Evolutionary conservation across 441 rosid species (phyloP).

Genomic region (Pelargonium myrrhifolium): DNA sequence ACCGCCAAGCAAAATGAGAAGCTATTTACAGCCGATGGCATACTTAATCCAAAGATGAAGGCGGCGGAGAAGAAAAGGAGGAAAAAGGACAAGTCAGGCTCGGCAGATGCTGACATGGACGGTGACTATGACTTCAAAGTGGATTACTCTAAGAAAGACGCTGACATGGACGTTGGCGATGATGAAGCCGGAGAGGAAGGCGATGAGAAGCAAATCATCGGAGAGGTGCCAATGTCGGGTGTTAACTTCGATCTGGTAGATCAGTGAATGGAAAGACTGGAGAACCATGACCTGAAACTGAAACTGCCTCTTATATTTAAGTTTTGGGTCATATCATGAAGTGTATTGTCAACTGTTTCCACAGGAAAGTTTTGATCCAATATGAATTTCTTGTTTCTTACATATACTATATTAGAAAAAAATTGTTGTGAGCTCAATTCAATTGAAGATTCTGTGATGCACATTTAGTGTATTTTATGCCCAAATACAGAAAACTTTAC

Average conservation of each 20-base stretch:
- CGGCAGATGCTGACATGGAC: constrained; percentile 40
- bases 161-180: constrained; percentile 41
- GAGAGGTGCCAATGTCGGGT: constrained; percentile 49
- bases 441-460: no score
- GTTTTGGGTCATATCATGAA: no score
- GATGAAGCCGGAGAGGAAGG: constrained; percentile 19
- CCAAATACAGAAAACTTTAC: no score
- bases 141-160: constrained; percentile 46
- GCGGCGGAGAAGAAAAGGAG: constrained; percentile 70
- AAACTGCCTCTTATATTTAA: no score
- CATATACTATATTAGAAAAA: no score
- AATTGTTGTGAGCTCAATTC: no score
- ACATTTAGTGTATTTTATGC: no score
- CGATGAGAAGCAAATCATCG: constrained; percentile 23
- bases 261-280: constrained; percentile 30
- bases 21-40: constrained; percentile 58
- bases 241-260: constrained; percentile 30
- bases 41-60: constrained; percentile 57
- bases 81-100: constrained; percentile 47
- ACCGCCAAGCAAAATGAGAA: constrained; percentile 56
- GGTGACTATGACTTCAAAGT: constrained; percentile 76
- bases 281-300: neutral
- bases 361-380: no score
- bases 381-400: no score
- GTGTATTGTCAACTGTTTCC: no score